Conservation (phyloP, 331 rosid genomes). For the Pyracantha coccinea region DNA sequence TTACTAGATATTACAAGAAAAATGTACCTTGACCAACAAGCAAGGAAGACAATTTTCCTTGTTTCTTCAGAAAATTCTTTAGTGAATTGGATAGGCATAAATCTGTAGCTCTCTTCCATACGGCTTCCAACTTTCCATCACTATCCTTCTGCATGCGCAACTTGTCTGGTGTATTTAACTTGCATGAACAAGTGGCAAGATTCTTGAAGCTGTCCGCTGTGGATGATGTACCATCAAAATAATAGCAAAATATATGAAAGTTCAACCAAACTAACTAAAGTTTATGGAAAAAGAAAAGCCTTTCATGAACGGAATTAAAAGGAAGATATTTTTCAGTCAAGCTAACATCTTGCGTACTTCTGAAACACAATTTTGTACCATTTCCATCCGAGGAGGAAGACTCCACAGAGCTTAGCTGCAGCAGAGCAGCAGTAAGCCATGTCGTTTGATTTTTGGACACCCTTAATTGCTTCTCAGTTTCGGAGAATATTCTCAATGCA, state of each 20-base stretch:
- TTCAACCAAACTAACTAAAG: background rate
- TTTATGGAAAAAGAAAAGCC: background rate
- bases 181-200: slow-evolving; percentile 28
- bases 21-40: slow-evolving; percentile 50
- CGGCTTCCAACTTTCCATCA: slow-evolving; percentile 47
- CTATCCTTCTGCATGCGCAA: slow-evolving; percentile 38
- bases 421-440: slow-evolving; percentile 85
- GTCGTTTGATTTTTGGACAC: slow-evolving; percentile 79
- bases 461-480: slow-evolving; percentile 72
- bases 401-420: slow-evolving; percentile 66
- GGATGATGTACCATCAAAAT: slow-evolving; percentile 29
- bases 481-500: slow-evolving; percentile 69
- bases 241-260: slow-evolving; percentile 10
- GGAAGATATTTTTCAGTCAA: background rate
- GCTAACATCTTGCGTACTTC: slow-evolving; percentile 15
- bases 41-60: slow-evolving; percentile 65
- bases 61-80: slow-evolving; percentile 58
- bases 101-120: slow-evolving; percentile 70
- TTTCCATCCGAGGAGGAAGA: slow-evolving; percentile 35
- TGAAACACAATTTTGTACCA: slow-evolving; percentile 36
- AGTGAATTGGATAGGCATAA: slow-evolving; percentile 54
- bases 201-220: slow-evolving; percentile 41
- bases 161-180: slow-evolving; percentile 23
- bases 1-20: background rate
- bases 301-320: background rate